Evolutionary conservation across 164 flowering plant genomes (phyloP).

Genomic region (Pachysandra terminalis): DNA sequence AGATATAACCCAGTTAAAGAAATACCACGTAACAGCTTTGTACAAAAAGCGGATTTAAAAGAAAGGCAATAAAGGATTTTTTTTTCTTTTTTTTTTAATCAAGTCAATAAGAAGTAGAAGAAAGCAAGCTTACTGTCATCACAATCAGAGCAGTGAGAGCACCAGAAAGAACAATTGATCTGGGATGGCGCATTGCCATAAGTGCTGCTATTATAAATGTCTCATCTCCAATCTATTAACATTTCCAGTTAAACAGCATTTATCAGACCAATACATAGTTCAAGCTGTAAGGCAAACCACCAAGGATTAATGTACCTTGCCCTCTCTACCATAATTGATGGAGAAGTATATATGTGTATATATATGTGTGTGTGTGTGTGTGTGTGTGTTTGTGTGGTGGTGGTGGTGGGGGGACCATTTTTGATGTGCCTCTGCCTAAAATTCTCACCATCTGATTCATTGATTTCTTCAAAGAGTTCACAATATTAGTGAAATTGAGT

Average conservation of each 20-base stretch:
- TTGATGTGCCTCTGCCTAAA: not conserved
- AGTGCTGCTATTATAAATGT: slow-evolving; percentile 99
- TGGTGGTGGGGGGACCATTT: no score
- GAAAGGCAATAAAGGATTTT: no score
- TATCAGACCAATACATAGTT: slow-evolving; percentile 3
- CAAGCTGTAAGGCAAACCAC: not conserved
- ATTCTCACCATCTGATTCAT: not conserved
- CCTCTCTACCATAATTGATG: not conserved
- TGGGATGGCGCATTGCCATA: slow-evolving; percentile 99
- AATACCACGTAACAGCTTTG: not conserved
- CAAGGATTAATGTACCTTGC: not conserved
- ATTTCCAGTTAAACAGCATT: slow-evolving; percentile 5
- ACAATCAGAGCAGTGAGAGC: slow-evolving; percentile 91
- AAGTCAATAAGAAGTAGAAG: not conserved
- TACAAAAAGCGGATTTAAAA: no score
- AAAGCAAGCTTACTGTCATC: slow-evolving; percentile 88
- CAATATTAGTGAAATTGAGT: not conserved
- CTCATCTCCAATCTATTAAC: slow-evolving; percentile 93
- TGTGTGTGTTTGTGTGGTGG: no score
- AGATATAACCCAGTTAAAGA: not conserved
- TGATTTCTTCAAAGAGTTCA: not conserved
- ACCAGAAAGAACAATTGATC: slow-evolving; percentile 92
- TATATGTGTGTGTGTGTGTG: no score
- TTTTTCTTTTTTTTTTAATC: not conserved
- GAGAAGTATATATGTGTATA: not conserved